Percentiles rank a stretch among this genome's conserved stretches.
These are phyloP conservation scores for Diospyros kaki DNA, from an alignment of 148 eudicot species.

Conservation along the genomic window DNA sequence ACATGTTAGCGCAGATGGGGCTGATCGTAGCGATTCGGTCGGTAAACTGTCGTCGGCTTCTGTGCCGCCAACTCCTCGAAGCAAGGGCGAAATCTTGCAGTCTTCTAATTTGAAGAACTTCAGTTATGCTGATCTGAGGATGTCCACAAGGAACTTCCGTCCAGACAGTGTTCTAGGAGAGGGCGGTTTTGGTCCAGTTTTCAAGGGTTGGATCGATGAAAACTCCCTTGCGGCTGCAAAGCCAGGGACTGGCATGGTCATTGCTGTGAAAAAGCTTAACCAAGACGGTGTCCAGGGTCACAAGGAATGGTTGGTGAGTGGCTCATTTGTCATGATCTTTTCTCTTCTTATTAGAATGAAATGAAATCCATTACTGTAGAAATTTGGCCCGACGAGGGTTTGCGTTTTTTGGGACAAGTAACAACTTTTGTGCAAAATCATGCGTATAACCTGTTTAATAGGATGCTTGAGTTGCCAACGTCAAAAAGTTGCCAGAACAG, in stretches of 20 bases:
- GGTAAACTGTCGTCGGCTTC: conserved; percentile 42
- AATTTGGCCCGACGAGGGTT: neutral
- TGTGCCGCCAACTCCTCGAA: conserved; percentile 55
- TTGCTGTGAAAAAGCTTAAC: conserved; percentile 78
- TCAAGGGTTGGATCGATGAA: conserved; percentile 92
- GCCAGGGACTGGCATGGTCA: conserved; percentile 70
- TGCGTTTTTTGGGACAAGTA: neutral
- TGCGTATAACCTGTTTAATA: neutral
- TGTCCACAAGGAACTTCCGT: conserved; percentile 74
- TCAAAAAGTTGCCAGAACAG: neutral
- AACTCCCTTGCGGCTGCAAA: conserved; percentile 53
- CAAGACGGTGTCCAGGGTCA: conserved; percentile 74
- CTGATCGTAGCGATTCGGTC: conserved; percentile 29
- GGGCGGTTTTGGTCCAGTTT: conserved; percentile 83
- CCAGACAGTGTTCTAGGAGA: conserved; percentile 83
- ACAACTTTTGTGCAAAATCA: neutral
- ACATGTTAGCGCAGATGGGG: conserved; percentile 40
- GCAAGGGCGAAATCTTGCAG: conserved; percentile 74
- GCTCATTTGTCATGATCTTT: neutral
- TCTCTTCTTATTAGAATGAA: neutral
- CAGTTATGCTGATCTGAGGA: conserved; percentile 55
- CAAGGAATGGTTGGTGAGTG: conserved; percentile 84
- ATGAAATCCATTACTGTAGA: too few relatives aligned
- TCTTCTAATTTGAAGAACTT: conserved; percentile 70
- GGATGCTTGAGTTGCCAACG: neutral